phyloP scores from a whole-genome alignment of 2,329 filamentous ascomycete genomes.

The Epichloe sylvatica region DNA sequence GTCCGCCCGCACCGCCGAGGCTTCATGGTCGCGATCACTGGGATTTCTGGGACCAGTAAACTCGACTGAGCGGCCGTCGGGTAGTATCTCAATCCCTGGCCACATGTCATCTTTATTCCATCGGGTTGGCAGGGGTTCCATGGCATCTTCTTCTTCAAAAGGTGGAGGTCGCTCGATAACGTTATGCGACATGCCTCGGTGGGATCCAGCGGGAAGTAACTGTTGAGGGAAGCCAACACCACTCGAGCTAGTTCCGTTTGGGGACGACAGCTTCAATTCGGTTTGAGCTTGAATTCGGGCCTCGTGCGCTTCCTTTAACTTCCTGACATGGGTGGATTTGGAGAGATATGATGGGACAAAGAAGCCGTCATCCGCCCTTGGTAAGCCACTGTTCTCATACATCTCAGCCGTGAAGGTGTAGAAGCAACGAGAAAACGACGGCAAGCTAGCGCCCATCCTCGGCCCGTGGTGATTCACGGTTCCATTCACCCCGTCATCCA shows the following conservation, averaged over 20 bases:
- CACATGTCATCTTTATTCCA: conserved; percentile 76
- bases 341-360: conserved; percentile 76
- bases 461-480: conserved; percentile 10
- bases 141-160: conserved; percentile 40
- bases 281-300: conserved; percentile 39
- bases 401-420: conserved; percentile 30
- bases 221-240: conserved; percentile 33
- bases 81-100: conserved; percentile 56
- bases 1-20: conserved; percentile 69
- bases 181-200: conserved; percentile 71
- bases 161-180: conserved; percentile 62
- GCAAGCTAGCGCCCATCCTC: conserved; percentile 19
- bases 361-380: conserved; percentile 33
- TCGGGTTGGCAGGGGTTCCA: conserved; percentile 59
- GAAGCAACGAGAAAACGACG: conserved; percentile 39
- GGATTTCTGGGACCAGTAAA: conserved; percentile 34
- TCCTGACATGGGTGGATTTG: conserved; percentile 63
- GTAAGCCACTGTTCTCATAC: conserved; percentile 13
- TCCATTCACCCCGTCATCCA: conserved; percentile 23
- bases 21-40: conserved; percentile 52
- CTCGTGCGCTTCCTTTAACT: conserved; percentile 56
- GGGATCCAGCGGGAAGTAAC: conserved; percentile 31
- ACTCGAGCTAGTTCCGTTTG: conserved; percentile 34
- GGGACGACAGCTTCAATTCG: conserved; percentile 23
- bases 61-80: conserved; percentile 60